phyloP scores from a whole-genome alignment of 371 early-diverging fungal species.

The Gilbertella persicaria region DNA sequence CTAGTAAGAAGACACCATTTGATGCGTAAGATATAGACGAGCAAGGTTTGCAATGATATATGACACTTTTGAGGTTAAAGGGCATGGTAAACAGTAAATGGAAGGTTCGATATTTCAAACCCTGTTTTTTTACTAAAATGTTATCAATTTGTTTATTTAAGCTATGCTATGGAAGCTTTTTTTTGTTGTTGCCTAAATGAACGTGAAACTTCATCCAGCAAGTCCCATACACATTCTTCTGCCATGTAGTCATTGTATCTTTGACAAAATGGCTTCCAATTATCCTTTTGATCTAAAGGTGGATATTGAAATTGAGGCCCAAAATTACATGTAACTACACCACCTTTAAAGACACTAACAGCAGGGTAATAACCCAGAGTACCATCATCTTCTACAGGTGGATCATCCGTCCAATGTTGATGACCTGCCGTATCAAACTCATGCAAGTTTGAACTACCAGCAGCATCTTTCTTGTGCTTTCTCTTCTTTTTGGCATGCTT shows the following conservation, averaged over 20 bases:
- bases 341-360: conserved; percentile 68
- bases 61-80: too few relatives aligned
- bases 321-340: conserved; percentile 66
- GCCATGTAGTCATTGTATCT: conserved; percentile 63
- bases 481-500: conserved; percentile 39
- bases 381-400: conserved; percentile 65
- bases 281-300: conserved; percentile 49
- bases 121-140: too few relatives aligned
- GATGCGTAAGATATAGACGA: too few relatives aligned
- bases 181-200: conserved; percentile 20
- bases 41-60: too few relatives aligned
- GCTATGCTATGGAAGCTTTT: too few relatives aligned
- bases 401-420: conserved; percentile 52
- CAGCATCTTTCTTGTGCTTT: conserved; percentile 36
- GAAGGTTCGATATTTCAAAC: too few relatives aligned
- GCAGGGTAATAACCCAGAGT: conserved; percentile 72
- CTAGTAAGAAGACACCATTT: too few relatives aligned
- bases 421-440: conserved; percentile 36
- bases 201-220: conserved; percentile 64
- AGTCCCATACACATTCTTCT: conserved; percentile 67
- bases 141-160: too few relatives aligned
- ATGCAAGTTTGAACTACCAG: conserved; percentile 12
- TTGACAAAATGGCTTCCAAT: conserved; percentile 65
- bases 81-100: too few relatives aligned
- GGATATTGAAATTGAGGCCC: conserved; percentile 69